These are phyloP conservation scores for Argentina anserina DNA, from an alignment of 306 rosid species.

Conservation along the genomic window DNA sequence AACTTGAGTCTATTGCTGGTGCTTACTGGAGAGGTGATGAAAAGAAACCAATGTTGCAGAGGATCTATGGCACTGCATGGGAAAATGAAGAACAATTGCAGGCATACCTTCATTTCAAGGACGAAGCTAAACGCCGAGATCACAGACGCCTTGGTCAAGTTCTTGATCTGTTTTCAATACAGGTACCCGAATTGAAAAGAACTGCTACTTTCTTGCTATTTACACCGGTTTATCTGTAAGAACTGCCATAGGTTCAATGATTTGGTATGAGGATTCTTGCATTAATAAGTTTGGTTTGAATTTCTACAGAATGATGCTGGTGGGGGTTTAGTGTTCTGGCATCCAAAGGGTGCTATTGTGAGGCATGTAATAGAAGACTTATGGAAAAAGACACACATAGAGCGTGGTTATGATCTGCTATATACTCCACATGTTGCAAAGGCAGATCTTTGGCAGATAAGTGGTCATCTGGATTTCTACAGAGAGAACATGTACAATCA, in stretches of 20 bases:
- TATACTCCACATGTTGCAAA: constrained; percentile 97
- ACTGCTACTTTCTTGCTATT: constrained; percentile 22
- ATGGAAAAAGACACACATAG: constrained; percentile 78
- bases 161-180: constrained; percentile 94
- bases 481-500: constrained; percentile 92
- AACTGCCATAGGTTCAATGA: constrained; percentile 2
- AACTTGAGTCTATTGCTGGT: constrained; percentile 98
- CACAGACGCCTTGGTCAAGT: constrained; percentile 94
- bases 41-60: constrained; percentile 87
- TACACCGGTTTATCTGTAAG: not conserved
- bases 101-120: constrained; percentile 89
- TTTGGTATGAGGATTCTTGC: constrained; percentile 12
- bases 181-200: constrained; percentile 41
- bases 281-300: constrained; percentile 24
- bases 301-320: constrained; percentile 84
- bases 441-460: constrained; percentile 96
- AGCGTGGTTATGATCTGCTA: constrained; percentile 76
- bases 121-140: constrained; percentile 94
- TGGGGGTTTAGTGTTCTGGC: constrained; percentile 99
- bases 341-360: constrained; percentile 93
- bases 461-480: constrained; percentile 96
- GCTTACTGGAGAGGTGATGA: constrained; percentile 99
- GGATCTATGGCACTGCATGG: constrained; percentile 99
- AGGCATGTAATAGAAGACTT: constrained; percentile 85
- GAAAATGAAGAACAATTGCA: constrained; percentile 84